phyloP scores from a whole-genome alignment of 768 basidiomycete genomes.

The Mycena vulgaris region DNA sequence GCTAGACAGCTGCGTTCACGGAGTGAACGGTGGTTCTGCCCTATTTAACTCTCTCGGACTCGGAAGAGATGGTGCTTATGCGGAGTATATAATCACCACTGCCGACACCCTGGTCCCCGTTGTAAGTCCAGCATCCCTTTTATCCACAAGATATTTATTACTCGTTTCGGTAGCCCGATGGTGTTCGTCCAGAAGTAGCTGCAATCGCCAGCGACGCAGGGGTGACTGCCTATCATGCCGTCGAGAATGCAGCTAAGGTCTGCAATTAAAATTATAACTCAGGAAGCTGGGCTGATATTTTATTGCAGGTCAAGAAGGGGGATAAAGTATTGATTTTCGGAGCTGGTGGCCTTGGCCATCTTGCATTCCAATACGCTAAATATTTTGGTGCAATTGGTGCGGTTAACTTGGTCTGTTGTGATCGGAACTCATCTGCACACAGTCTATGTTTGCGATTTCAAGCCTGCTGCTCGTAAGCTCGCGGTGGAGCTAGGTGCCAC shows the following conservation, averaged over 20 bases:
- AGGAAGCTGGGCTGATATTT: not conserved
- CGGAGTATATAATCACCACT: not conserved
- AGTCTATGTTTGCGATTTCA: constrained; percentile 43
- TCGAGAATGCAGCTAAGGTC: not conserved
- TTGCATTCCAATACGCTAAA: constrained; percentile 41
- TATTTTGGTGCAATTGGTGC: constrained; percentile 42
- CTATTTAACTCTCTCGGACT: not conserved
- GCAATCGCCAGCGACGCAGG: not conserved
- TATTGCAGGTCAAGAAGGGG: constrained; percentile 25
- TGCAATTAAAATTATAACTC: not conserved
- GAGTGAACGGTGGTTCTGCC: not conserved
- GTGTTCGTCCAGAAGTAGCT: not conserved
- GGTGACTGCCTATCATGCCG: not conserved
- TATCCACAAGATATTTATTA: not conserved
- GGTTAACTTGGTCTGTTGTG: not conserved
- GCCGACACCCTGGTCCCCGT: not conserved
- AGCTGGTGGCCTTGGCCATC: constrained; percentile 34
- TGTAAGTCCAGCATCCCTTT: not conserved
- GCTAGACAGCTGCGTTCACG: constrained; percentile 13
- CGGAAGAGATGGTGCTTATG: not conserved
- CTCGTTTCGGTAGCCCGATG: not conserved
- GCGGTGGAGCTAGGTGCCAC: constrained; percentile 42
- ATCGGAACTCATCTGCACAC: not conserved
- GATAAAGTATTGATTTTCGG: constrained; percentile 38
- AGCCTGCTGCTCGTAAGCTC: constrained; percentile 39